Evolutionary conservation across 2,329 filamentous ascomycete genomes (phyloP).

Genomic region (Trichophyton verrucosum): DNA sequence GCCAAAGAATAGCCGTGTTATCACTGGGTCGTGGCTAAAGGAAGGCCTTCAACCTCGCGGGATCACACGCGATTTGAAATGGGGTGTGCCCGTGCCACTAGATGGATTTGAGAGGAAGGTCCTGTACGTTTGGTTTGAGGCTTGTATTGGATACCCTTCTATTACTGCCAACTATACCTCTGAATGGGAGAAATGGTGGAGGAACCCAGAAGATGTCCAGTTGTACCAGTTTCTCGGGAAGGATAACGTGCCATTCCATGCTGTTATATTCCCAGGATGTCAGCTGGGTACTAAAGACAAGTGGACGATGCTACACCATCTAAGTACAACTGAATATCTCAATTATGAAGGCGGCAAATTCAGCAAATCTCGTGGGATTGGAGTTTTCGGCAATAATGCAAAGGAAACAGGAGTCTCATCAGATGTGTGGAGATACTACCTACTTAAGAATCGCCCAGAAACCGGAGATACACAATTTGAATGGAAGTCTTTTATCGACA

Average conservation of each 20-base stretch:
- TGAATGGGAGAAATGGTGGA: constrained; percentile 82
- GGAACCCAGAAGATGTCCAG: constrained; percentile 64
- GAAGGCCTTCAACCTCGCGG: constrained; percentile 67
- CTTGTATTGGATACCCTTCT: constrained; percentile 73
- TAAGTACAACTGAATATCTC: constrained; percentile 71
- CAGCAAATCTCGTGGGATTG: constrained; percentile 68
- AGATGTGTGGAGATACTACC: constrained; percentile 75
- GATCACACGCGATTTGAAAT: constrained; percentile 76
- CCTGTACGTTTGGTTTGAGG: constrained; percentile 76
- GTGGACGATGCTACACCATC: constrained; percentile 72
- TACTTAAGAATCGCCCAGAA: constrained; percentile 66
- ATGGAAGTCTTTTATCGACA: constrained; percentile 62
- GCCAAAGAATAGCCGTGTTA: constrained; percentile 34
- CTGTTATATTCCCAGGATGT: constrained; percentile 69
- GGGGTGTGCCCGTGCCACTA: constrained; percentile 51
- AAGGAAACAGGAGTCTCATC: constrained; percentile 64
- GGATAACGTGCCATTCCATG: constrained; percentile 66
- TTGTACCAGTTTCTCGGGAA: constrained; percentile 88
- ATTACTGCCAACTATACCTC: constrained; percentile 74
- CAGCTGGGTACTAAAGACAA: constrained; percentile 68
- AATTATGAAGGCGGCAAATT: constrained; percentile 77
- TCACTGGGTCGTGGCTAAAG: constrained; percentile 40
- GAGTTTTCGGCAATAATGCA: constrained; percentile 73
- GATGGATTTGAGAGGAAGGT: constrained; percentile 56
- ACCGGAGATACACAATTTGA: constrained; percentile 69